phyloP scores from a whole-genome alignment of 768 basidiomycete species.

The Crucibulum laeve region DNA sequence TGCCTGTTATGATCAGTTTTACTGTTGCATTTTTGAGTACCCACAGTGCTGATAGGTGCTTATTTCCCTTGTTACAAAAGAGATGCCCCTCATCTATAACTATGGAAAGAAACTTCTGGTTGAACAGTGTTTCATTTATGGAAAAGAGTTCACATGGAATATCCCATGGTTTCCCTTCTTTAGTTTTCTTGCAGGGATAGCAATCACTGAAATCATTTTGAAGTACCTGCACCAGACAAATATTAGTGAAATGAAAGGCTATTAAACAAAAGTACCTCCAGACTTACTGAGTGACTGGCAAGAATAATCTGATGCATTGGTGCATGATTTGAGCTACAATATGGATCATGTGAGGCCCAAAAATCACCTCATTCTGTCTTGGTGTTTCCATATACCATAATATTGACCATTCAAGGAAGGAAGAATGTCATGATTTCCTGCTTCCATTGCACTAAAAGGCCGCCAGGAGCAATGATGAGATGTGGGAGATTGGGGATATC shows the following conservation, averaged over 20 bases:
- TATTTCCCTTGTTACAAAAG: conserved; percentile 13
- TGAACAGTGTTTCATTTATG: conserved; percentile 10
- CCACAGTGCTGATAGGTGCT: conserved; percentile 10
- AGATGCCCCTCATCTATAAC: conserved; percentile 19
- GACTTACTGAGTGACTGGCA: conserved; percentile 19
- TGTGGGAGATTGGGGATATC: conserved; percentile 11
- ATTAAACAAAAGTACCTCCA: not conserved
- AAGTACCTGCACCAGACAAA: conserved; percentile 10
- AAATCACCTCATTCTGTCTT: conserved; percentile 7
- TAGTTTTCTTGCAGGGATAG: not conserved
- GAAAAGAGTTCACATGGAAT: not conserved
- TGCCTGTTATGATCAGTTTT: conserved; percentile 18
- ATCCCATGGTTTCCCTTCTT: not conserved
- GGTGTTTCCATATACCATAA: conserved; percentile 17
- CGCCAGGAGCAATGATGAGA: conserved; percentile 19
- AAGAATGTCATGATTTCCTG: conserved; percentile 13
- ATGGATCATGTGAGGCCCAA: conserved; percentile 13
- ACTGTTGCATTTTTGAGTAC: conserved; percentile 8
- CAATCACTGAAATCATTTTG: conserved; percentile 8
- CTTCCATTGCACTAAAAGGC: conserved; percentile 17
- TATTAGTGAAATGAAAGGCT: not conserved
- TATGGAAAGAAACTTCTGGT: conserved; percentile 9
- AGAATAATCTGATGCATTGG: conserved; percentile 13
- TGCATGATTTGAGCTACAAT: conserved; percentile 8
- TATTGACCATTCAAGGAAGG: conserved; percentile 12